Evolutionary conservation across 2,329 filamentous ascomycete species (phyloP).

Genomic region (Fusarium caatingaense): DNA sequence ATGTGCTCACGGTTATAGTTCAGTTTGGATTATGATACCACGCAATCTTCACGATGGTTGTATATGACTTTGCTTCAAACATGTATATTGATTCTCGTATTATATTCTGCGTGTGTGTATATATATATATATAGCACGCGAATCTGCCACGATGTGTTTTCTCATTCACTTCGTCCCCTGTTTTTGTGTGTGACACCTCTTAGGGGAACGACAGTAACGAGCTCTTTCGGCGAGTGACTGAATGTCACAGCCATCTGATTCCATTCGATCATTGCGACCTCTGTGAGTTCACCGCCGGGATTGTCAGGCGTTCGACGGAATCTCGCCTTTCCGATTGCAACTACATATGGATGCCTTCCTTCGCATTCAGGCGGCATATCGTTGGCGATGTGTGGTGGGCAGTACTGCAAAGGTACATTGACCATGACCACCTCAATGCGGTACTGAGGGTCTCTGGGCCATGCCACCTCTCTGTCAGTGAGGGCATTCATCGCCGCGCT

Average conservation of each 20-base stretch:
- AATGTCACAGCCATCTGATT: background rate
- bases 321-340: slow-evolving; percentile 9
- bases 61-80: background rate
- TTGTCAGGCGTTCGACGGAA: slow-evolving; percentile 20
- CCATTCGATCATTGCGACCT: background rate
- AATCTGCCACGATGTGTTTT: background rate
- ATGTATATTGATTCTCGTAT: background rate
- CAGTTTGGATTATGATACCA: background rate
- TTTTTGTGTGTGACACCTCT: background rate
- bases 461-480: background rate
- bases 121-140: background rate
- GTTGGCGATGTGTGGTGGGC: slow-evolving; percentile 2
- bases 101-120: background rate
- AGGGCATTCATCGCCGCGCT: background rate
- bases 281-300: slow-evolving; percentile 16
- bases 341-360: slow-evolving; percentile 8
- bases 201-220: slow-evolving; percentile 1
- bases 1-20: background rate
- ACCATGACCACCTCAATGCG: slow-evolving; percentile 1
- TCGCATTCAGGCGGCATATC: slow-evolving; percentile 1
- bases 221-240: background rate
- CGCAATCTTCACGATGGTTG: background rate
- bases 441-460: slow-evolving; percentile 8
- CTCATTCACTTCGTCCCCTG: background rate
- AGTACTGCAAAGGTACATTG: slow-evolving; percentile 6